Conservation (phyloP, 2,329 filamentous ascomycete species). For the Talaromyces rugulosus region DNA sequence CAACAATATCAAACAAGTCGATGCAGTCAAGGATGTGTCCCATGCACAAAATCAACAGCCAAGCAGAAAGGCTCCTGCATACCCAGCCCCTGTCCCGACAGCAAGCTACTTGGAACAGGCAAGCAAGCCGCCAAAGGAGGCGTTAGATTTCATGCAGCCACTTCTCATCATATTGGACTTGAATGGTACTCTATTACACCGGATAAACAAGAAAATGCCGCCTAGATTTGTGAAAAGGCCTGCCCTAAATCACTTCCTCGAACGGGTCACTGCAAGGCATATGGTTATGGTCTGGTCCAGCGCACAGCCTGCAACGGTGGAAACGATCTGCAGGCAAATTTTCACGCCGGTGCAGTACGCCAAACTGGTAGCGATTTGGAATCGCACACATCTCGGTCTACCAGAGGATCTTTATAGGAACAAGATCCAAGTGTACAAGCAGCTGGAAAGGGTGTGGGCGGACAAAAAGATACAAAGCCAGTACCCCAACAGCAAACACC, state of each 20-base stretch:
- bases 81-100: constrained; percentile 57
- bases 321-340: constrained; percentile 53
- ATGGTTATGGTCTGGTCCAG: constrained; percentile 88
- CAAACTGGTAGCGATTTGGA: constrained; percentile 69
- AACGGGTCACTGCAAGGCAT: constrained; percentile 70
- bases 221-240: constrained; percentile 63
- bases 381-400: constrained; percentile 70
- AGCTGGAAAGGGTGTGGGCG: constrained; percentile 68
- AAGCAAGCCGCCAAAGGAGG: constrained; percentile 35
- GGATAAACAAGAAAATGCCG: constrained; percentile 52
- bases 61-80: background rate
- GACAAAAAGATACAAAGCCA: constrained; percentile 39
- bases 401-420: constrained; percentile 58
- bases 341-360: constrained; percentile 53
- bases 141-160: constrained; percentile 48
- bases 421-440: constrained; percentile 87
- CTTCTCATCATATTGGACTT: constrained; percentile 86
- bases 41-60: background rate
- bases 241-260: constrained; percentile 63
- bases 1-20: background rate
- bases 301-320: constrained; percentile 69
- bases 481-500: constrained; percentile 31
- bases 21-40: no score
- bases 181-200: constrained; percentile 82
- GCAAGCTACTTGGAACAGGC: constrained; percentile 58